Evolutionary conservation across 768 basidiomycete species (phyloP).

Genomic region (Hygrocybe punicea): DNA sequence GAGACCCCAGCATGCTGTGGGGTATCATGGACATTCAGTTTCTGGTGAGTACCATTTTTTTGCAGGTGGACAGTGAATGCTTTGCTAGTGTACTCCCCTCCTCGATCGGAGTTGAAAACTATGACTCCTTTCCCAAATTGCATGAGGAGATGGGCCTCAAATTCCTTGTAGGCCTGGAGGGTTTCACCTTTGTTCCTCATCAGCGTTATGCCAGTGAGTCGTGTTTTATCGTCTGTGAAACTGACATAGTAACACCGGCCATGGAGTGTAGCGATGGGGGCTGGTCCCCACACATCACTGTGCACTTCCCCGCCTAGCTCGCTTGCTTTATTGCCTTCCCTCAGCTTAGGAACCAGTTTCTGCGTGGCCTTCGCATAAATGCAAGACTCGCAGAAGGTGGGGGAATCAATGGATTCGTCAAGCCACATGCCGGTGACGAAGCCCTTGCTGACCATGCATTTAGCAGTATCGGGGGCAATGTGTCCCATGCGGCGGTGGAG

Average conservation of each 20-base stretch:
- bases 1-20: constrained; percentile 33
- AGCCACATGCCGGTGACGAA: constrained; percentile 31
- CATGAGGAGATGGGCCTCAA: no score
- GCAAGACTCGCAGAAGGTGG: constrained; percentile 42
- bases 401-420: constrained; percentile 11
- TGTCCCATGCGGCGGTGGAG: constrained; percentile 37
- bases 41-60: constrained; percentile 24
- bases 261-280: constrained; percentile 20
- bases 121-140: no score
- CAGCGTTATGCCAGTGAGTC: no score
- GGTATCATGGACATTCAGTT: constrained; percentile 34
- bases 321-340: constrained; percentile 24
- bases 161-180: no score
- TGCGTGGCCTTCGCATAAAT: constrained; percentile 41
- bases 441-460: constrained; percentile 24
- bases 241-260: no score
- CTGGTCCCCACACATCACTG: constrained; percentile 47
- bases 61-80: constrained; percentile 24
- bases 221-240: no score
- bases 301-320: constrained; percentile 38
- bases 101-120: no score
- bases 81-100: constrained; percentile 1
- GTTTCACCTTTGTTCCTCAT: no score
- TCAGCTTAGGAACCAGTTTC: constrained; percentile 32
- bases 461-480: constrained; percentile 24